Conservation (phyloP, 257 asterid genomes). For the Penstemon eatonii region DNA sequence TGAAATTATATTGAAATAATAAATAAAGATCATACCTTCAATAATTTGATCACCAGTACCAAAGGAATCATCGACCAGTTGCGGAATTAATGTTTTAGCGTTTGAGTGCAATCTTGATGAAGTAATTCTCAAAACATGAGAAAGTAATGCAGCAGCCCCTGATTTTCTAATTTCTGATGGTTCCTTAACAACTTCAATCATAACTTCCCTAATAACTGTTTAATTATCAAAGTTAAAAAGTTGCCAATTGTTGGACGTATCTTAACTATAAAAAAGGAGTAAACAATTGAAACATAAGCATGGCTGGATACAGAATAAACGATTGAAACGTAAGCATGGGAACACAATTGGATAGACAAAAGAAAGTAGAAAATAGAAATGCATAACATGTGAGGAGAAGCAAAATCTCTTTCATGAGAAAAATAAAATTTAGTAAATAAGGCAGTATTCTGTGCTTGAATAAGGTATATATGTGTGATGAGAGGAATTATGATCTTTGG, state of each 20-base stretch:
- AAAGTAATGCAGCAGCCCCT: constrained; percentile 62
- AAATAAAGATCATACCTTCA: constrained; percentile 49
- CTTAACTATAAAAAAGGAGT: constrained; percentile 8
- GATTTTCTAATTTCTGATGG: constrained; percentile 63
- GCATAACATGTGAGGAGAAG: too few relatives aligned
- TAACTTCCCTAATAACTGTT: constrained; percentile 62
- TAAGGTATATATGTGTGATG: too few relatives aligned
- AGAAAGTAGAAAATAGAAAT: too few relatives aligned
- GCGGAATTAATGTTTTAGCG: constrained; percentile 48
- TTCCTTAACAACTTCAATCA: constrained; percentile 69
- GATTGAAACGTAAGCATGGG: too few relatives aligned
- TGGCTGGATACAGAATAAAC: too few relatives aligned
- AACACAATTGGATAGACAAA: too few relatives aligned
- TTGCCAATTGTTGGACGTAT: constrained; percentile 9
- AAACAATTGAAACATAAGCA: neutral
- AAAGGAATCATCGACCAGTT: constrained; percentile 55
- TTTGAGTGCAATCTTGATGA: constrained; percentile 77
- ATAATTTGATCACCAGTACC: constrained; percentile 45
- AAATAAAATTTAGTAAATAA: constrained; percentile 1
- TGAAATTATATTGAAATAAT: neutral
- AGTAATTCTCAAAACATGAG: constrained; percentile 65
- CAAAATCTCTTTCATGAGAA: neutral
- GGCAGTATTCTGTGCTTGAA: neutral
- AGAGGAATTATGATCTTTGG: constrained; percentile 6
- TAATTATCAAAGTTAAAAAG: constrained; percentile 26